Evolutionary conservation across 2,329 filamentous ascomycete species (phyloP).

Genomic region (Scedosporium apiospermum): DNA sequence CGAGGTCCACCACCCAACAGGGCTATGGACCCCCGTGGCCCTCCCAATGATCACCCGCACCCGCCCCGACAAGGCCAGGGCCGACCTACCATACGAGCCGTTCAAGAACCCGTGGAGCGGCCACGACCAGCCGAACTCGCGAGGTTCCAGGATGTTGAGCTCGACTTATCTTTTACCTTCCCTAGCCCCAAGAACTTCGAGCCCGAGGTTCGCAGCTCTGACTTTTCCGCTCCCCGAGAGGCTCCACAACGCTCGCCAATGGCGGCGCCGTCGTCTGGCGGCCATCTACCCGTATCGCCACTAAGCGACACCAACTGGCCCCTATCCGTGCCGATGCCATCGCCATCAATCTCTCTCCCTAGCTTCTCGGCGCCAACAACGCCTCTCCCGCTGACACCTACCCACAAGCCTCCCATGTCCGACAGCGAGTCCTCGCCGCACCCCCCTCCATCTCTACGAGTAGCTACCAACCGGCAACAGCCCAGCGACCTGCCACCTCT

Average conservation of each 20-base stretch:
- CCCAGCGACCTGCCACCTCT: not conserved
- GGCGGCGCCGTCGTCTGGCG: not conserved
- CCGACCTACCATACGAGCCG: not conserved
- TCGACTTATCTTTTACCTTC: not conserved
- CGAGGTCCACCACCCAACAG: not conserved
- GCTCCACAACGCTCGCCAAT: not conserved
- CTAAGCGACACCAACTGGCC: constrained; percentile 4
- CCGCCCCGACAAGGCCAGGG: not conserved
- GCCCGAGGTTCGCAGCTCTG: not conserved
- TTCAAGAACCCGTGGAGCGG: not conserved
- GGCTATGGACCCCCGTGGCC: not conserved
- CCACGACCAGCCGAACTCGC: not conserved
- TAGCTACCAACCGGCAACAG: too few species aligned
- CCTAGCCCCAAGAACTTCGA: not conserved
- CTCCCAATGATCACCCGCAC: not conserved
- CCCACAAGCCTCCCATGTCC: not conserved
- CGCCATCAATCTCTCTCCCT: not conserved
- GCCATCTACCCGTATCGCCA: not conserved
- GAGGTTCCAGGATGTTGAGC: not conserved
- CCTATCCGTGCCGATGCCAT: not conserved
- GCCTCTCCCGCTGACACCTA: not conserved
- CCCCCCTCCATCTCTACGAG: not conserved
- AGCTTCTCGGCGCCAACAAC: not conserved
- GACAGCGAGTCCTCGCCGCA: not conserved
- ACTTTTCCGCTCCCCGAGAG: not conserved